Percentiles rank a stretch among this genome's conserved stretches.
phyloP scores from a whole-genome alignment of 768 basidiomycete genomes.

The Serendipita indica region DNA sequence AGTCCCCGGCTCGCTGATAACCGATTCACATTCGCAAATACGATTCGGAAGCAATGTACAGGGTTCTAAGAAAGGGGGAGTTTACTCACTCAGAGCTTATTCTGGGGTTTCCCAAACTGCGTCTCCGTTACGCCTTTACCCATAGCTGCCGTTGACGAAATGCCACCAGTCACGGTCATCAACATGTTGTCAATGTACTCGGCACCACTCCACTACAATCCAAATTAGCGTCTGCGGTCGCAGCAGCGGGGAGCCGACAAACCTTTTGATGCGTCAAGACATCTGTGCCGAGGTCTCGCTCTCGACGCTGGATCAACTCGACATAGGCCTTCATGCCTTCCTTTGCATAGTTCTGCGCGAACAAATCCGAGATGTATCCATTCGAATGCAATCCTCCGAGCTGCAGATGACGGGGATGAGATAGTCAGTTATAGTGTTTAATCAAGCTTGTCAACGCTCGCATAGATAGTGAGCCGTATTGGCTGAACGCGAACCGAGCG shows the following conservation, averaged over 20 bases:
- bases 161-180: conserved; percentile 93
- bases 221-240: conserved; percentile 11
- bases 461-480: not conserved
- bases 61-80: not conserved
- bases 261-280: conserved; percentile 97
- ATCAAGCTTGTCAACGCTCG: conserved; percentile 7
- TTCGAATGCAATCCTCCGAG: conserved; percentile 95
- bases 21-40: not conserved
- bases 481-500: not conserved
- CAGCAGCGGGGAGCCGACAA: conserved; percentile 15
- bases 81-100: not conserved
- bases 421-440: not conserved
- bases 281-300: conserved; percentile 86
- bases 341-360: conserved; percentile 74
- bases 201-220: conserved; percentile 75
- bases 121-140: conserved; percentile 88
- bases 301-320: conserved; percentile 80
- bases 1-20: not conserved
- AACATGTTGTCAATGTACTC: conserved; percentile 83
- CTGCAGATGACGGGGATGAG: too few species aligned
- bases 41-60: too few species aligned
- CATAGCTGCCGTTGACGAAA: conserved; percentile 99
- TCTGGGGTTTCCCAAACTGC: conserved; percentile 40
- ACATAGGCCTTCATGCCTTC: conserved; percentile 99
- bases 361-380: conserved; percentile 88